Conservation (phyloP, 2,329 filamentous ascomycete genomes). For the Aspergillus tubingensis region DNA sequence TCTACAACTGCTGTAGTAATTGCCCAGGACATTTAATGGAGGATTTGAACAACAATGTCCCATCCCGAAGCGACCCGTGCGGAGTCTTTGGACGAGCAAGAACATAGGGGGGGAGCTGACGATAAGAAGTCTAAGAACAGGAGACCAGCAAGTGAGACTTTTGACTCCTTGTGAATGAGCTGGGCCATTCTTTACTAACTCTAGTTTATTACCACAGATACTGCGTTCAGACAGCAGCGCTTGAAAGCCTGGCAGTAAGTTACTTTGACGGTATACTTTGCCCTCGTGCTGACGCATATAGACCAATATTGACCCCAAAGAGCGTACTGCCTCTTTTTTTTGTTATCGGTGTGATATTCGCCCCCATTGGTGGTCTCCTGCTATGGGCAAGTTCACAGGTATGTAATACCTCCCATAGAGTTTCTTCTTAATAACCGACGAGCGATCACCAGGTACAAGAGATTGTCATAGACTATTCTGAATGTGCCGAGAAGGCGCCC, state of each 20-base stretch:
- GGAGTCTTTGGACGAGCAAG: constrained; percentile 49
- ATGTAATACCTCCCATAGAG: constrained; percentile 27
- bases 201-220: constrained; percentile 61
- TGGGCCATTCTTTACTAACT: neutral
- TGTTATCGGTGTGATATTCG: constrained; percentile 85
- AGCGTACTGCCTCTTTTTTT: constrained; percentile 92
- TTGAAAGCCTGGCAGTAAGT: constrained; percentile 96
- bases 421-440: neutral
- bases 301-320: constrained; percentile 92
- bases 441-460: constrained; percentile 74
- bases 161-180: too few relatives aligned
- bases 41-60: constrained; percentile 42
- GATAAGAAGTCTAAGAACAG: constrained; percentile 87
- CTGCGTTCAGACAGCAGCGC: constrained; percentile 93
- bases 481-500: constrained; percentile 64
- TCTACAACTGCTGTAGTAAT: neutral
- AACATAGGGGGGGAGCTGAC: constrained; percentile 40
- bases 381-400: constrained; percentile 83
- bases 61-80: constrained; percentile 42
- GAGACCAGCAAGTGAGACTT: constrained; percentile 76
- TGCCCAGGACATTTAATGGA: neutral
- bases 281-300: constrained; percentile 40
- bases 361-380: constrained; percentile 83
- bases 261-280: neutral
- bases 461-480: constrained; percentile 84